Evolutionary conservation across 2,329 filamentous ascomycete genomes (phyloP), one percentile per base, ranked within the genome.

Genomic region (Davidsoniella virescens): DNA sequence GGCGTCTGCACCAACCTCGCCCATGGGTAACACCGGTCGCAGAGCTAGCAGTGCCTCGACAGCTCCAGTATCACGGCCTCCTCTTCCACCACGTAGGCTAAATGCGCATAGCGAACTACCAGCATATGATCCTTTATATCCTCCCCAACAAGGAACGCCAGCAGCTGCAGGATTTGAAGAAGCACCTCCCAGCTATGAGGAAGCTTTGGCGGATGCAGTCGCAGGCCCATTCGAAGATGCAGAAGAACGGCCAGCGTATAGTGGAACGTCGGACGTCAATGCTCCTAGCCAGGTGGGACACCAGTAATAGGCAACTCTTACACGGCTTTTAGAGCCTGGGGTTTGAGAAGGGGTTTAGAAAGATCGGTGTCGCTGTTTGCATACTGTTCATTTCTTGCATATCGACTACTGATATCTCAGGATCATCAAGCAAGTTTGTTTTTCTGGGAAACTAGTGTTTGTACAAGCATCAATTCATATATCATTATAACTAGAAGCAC

Each of bases 111-210:
- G 56, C 60, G 37, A 52, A 33, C 39, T 52, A 9, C 62, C 61
- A 8, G 47, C 63, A 2, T 59, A 63, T 18, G 75, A 78, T 56
- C 69, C 75, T 2, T 60, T 76, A 6, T 79, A 78, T 54, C 76
- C 76, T 14, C 75, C 76, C 3, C 76, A 78, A 58, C 63, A 79
- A 17, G 70, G 71, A 36, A 62, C 64, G 7, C 58, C 61, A 9
- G 67, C 64, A 2, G 70, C 62, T 1, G 63, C 68, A 16, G 60
- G 62, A 0, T 70, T 75, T 55, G 81, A 86, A 29, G 87, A 92
- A 51, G 85, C 87, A n/a, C 88, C 90, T 16, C 88, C 88, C 6
- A 94, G 86, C 59, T 96, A 96, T 60, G 87, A 94, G 64, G 88
- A 95, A 64, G 87, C 87, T 10, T 81, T 95, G 65, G 87, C 87